phyloP scores from a whole-genome alignment of 1,284 basidiomycete genomes.

The Cryptococcus sp. region DNA sequence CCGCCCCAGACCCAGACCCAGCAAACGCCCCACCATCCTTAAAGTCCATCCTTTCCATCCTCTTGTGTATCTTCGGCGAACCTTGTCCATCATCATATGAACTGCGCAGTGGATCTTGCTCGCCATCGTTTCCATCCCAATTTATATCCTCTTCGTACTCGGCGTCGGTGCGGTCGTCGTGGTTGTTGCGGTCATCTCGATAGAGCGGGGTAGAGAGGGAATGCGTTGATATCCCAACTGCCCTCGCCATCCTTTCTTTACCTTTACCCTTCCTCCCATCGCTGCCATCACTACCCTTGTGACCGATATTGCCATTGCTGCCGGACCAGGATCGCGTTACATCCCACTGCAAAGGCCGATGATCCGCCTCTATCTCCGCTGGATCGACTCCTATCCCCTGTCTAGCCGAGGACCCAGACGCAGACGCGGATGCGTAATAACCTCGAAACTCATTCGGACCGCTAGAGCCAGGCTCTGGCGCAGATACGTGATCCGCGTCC shows the following conservation, averaged over 20 bases:
- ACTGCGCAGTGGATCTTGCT: background rate
- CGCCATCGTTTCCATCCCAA: background rate
- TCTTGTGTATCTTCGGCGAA: no score
- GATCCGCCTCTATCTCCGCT: constrained; percentile 12
- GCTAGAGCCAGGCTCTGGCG: background rate
- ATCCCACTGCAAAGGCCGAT: constrained; percentile 4
- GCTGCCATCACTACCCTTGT: no score
- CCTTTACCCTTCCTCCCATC: constrained; percentile 6
- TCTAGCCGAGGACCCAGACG: constrained; percentile 18
- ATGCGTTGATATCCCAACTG: background rate
- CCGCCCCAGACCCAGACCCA: background rate
- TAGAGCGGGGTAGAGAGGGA: no score
- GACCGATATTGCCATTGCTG: no score
- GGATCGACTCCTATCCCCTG: constrained; percentile 23
- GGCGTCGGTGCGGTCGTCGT: background rate
- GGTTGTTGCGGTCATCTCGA: background rate
- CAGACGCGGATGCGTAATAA: constrained; percentile 1
- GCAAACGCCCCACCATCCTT: background rate
- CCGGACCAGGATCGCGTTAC: background rate
- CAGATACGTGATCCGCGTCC: background rate
- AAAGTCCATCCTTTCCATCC: no score
- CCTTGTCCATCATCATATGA: no score
- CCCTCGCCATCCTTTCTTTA: background rate
- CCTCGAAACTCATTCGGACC: background rate
- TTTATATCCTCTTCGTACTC: background rate